Evolutionary conservation across 768 basidiomycete species (phyloP), one percentile per base, ranked within the genome.

Genomic region (Naganishia randhawae): DNA sequence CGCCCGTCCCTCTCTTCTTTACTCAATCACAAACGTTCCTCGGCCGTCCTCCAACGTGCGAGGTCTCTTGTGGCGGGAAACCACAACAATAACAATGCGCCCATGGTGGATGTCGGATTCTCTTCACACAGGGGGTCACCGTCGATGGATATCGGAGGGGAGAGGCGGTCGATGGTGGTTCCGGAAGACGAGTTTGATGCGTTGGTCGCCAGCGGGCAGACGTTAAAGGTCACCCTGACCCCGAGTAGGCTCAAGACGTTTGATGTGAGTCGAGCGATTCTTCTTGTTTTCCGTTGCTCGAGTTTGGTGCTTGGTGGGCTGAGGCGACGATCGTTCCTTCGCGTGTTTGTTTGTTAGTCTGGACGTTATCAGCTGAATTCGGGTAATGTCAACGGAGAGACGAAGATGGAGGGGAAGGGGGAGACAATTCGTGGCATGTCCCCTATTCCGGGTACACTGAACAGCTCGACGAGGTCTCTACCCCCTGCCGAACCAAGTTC

Each of bases 141-240:
- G 29, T n/a, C 45, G 45, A 7, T 48, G 45, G 45, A 48, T 48
- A 48, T n/a, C n/a, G 45, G 45, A 5, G 45, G 45, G 11, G 45
- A 14, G 31, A 51, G 41, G 22, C 63, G 67, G 22, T 33, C 65
- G 22, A 52, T 62, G 54, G 31, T 27, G 33, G 31, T 39, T 10
- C 53, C 32, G 29, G 78, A 86, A 66, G 87, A 89, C 71, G 90
- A 95, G 78, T 97, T 98, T 78, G 94, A 98, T 80, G 87, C 92
- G 79, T 83, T 97, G 80, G 88, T 98, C 87, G 86, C 86, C 62
- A 92, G 90, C 68, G 86, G 88, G 69, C 84, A 89, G 67, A 97
- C 94, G 22, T 90, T 96, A 89, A 96, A 92, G 77, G 88, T 98
- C 73, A 95, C 92, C 48, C 84, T 96, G 71, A 98, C 94, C 37